Evolutionary conservation across 352 stramenopile genomes (phyloP).

Genomic region (Pythium insidiosum): DNA sequence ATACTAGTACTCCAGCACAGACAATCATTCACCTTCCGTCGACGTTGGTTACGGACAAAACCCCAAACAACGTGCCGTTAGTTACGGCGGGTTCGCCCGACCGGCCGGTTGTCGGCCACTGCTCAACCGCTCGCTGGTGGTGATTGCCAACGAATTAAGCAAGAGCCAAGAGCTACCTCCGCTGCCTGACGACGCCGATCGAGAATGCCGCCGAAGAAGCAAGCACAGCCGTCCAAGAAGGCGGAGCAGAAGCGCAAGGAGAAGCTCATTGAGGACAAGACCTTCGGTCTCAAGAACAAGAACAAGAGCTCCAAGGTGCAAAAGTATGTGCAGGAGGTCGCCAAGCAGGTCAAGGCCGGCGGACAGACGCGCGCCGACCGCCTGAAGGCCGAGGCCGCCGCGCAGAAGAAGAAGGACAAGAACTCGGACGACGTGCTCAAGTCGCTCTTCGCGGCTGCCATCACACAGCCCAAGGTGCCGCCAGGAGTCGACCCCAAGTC

Average conservation of each 20-base stretch:
- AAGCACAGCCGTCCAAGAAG: conserved; percentile 72
- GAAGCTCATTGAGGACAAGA: conserved; percentile 97
- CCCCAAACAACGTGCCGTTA: no score
- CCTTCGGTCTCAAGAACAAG: conserved; percentile 99
- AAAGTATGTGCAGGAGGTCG: conserved; percentile 87
- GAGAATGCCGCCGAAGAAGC: conserved; percentile 78
- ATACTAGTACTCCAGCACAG: no score
- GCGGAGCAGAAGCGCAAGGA: conserved; percentile 87
- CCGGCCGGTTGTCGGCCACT: no score
- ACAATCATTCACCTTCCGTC: no score
- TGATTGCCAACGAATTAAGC: no score
- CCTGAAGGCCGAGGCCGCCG: conserved; percentile 63
- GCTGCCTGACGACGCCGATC: no score
- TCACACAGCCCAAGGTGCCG: conserved; percentile 84
- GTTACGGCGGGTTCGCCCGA: no score
- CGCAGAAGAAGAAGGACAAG: conserved; percentile 78
- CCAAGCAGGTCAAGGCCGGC: conserved; percentile 87
- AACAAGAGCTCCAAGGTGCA: conserved; percentile 98
- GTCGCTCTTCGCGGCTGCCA: conserved; percentile 76
- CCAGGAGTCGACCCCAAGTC: conserved; percentile 86
- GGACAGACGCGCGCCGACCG: conserved; percentile 67
- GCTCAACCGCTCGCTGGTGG: no score
- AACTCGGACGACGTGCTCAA: conserved; percentile 82
- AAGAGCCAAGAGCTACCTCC: no score
- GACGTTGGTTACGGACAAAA: no score